Evolutionary conservation across 2,329 filamentous ascomycete genomes (phyloP).

Genomic region (Lecanicillium sp.): DNA sequence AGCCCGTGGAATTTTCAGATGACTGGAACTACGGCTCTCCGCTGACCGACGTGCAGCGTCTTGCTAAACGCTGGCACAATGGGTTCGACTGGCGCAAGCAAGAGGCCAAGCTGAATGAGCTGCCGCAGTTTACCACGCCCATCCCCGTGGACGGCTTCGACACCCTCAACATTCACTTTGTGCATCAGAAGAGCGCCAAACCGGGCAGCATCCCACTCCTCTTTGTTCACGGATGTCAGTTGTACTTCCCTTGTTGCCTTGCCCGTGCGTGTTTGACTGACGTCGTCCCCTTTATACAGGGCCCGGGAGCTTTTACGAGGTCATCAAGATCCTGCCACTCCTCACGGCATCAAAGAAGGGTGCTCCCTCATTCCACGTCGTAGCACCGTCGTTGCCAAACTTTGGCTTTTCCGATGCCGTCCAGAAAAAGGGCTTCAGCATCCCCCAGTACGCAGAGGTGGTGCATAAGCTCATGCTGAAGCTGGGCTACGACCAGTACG

Average conservation of each 20-base stretch:
- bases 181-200: constrained; percentile 44
- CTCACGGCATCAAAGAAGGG: constrained; percentile 26
- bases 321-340: constrained; percentile 50
- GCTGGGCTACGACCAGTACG: constrained; percentile 46
- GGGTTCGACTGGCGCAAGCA: constrained; percentile 50
- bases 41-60: constrained; percentile 16
- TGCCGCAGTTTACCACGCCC: constrained; percentile 45
- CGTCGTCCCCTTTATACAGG: constrained; percentile 20
- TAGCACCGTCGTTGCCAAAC: constrained; percentile 51
- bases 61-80: constrained; percentile 21
- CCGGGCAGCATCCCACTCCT: constrained; percentile 50
- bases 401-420: constrained; percentile 31
- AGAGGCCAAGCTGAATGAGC: constrained; percentile 46
- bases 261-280: not conserved
- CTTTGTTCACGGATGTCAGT: constrained; percentile 30
- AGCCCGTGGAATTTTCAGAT: constrained; percentile 9
- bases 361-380: constrained; percentile 42
- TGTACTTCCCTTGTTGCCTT: not conserved
- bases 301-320: constrained; percentile 65
- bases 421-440: constrained; percentile 20
- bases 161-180: constrained; percentile 50
- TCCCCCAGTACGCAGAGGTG: constrained; percentile 39
- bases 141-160: constrained; percentile 47
- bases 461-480: constrained; percentile 61
- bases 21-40: constrained; percentile 16